These are phyloP conservation scores for Hsuehochloa calcarea DNA, from an alignment of 176 grass and related monocot genomes.

Conservation along the genomic window DNA sequence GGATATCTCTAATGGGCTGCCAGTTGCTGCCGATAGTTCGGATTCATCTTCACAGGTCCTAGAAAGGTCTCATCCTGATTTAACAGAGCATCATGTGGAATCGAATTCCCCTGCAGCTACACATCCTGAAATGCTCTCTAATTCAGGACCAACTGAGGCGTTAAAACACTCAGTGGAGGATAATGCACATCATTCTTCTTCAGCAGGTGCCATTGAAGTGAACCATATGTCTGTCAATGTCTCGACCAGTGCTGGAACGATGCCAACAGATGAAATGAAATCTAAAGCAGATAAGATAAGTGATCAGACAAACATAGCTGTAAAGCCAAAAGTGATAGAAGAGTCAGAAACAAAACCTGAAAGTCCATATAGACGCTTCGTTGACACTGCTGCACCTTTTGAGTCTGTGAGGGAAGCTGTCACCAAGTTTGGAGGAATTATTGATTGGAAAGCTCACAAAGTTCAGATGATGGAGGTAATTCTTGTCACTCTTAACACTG, in stretches of 20 bases:
- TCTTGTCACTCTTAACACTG: slow-evolving; percentile 30
- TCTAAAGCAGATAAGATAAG: slow-evolving; percentile 17
- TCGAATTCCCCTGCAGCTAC: not conserved
- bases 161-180: slow-evolving; percentile 10
- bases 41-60: slow-evolving; percentile 24
- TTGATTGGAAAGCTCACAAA: slow-evolving; percentile 98
- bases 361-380: slow-evolving; percentile 58
- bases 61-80: slow-evolving; percentile 15
- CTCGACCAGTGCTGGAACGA: not conserved
- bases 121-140: not conserved
- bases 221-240: slow-evolving; percentile 8
- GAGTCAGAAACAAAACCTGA: slow-evolving; percentile 41
- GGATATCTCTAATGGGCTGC: slow-evolving; percentile 1
- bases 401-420: slow-evolving; percentile 92
- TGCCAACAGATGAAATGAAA: slow-evolving; percentile 8
- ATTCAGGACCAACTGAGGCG: slow-evolving; percentile 20
- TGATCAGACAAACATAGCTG: slow-evolving; percentile 23
- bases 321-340: slow-evolving; percentile 43
- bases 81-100: slow-evolving; percentile 7
- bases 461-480: slow-evolving; percentile 79
- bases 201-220: slow-evolving; percentile 21
- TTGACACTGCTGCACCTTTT: slow-evolving; percentile 85
- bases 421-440: slow-evolving; percentile 87
- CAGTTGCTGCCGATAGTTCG: not conserved
- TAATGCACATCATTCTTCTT: slow-evolving; percentile 27